Evolutionary conservation across 2,329 filamentous ascomycete genomes (phyloP).

Genomic region (Thelonectria olida): DNA sequence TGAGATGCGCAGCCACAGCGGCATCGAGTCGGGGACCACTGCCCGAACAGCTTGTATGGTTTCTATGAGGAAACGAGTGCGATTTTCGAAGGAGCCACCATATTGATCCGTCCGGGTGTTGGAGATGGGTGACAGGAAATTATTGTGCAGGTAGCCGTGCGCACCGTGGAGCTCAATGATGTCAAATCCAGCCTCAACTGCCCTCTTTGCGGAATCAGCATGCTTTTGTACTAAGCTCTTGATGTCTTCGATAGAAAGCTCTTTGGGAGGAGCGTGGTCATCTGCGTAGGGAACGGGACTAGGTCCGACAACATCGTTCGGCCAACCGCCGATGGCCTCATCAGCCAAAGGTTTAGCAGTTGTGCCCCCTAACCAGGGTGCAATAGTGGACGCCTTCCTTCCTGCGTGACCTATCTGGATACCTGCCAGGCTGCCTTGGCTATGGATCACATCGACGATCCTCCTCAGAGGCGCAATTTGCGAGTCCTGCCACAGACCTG

Average conservation of each 20-base stretch:
- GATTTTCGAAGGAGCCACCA: conserved; percentile 55
- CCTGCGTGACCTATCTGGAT: conserved; percentile 86
- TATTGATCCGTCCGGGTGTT: conserved; percentile 62
- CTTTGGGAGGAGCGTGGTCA: conserved; percentile 56
- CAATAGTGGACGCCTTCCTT: conserved; percentile 62
- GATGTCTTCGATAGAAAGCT: neutral
- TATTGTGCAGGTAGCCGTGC: conserved; percentile 60
- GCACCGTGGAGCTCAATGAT: conserved; percentile 57
- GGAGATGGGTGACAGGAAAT: conserved; percentile 55
- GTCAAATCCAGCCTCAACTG: conserved; percentile 59
- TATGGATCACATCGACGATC: conserved; percentile 80
- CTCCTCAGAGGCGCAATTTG: conserved; percentile 77
- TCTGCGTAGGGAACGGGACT: conserved; percentile 67
- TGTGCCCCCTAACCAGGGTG: neutral
- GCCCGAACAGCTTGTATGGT: conserved; percentile 53
- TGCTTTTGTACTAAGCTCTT: neutral
- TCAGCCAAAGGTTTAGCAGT: conserved; percentile 56
- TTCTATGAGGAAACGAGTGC: conserved; percentile 54
- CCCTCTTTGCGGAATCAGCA: conserved; percentile 41
- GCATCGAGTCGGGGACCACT: conserved; percentile 50
- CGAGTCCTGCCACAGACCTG: conserved; percentile 82
- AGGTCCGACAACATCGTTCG: conserved; percentile 60
- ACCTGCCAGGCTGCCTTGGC: conserved; percentile 77
- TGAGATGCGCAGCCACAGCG: conserved; percentile 66
- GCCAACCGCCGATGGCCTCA: conserved; percentile 63